Base-by-base conservation (phyloP, 805 yeast species). In the Ascoidea tarda region DNA sequence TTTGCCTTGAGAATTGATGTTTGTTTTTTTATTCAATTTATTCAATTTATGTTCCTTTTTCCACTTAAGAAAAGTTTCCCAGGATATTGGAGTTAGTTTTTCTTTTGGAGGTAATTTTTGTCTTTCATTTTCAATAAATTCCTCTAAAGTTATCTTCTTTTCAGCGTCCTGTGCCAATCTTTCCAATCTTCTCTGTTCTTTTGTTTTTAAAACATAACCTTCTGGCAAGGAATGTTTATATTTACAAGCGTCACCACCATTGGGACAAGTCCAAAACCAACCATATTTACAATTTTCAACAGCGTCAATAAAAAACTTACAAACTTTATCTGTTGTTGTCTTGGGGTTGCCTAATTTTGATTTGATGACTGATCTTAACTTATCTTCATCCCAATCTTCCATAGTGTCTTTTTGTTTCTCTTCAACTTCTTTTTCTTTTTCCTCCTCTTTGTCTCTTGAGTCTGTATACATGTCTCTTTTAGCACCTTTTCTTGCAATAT, bases 221-320 rank as follows among this genome's bases (percentile, higher is more conserved):
- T 95, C 90, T 46, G 99, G 99, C 63, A 93, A 75, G 6, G 97
- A 85, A 69, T 93, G 99, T 68, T 79, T 82, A 72, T 93, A 93
- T 73, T 84, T 91, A 78, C 99, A 93, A 55, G 79, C 84, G 56
- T 84, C 80, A 59, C 96, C 97, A 46, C 91, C 90, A 60, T 87
- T 87, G 32, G 99, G 99, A 73, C 99, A 93, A 21, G 77, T 75
- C 99, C 99, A 93, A 69, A 93, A 90, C 99, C 99, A 93, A 63
- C 99, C 99, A 66, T 93, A 93, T 65, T 91, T 91, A 54, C 91
- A 93, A 63, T 89, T 88, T 65, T 93, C 99, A 54, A 93, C 97
- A 0, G 99, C 98, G 55, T 89, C 96, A 59, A 93, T 87, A 71
- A 93, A 95, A 68, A 68, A 80, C 67, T 90, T 93, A 77, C 99